Base-by-base conservation (phyloP, 371 early-diverging fungal genomes). In the Apophysomyces ossiformis region DNA sequence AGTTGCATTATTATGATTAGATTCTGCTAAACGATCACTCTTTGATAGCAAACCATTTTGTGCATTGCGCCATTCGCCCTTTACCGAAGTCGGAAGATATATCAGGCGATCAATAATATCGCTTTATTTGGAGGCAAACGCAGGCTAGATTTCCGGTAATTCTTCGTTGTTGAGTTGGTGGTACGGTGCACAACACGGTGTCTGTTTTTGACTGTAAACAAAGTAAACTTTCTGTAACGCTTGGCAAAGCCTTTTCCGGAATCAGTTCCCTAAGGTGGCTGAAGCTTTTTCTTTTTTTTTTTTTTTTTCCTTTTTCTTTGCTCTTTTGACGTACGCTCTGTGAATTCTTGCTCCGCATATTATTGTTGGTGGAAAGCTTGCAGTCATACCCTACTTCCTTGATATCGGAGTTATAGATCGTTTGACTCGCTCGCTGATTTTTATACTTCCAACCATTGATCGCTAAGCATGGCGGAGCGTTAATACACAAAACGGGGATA, bases 1-100 rank as follows among this genome's bases (percentile, higher is more conserved):
- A 12, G 44, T 67, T 8, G 66, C 70, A 0, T 35, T 73, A 18
- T 45, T 73, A 32, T 69, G 58, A 64, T 54, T 7, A 41, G 37
- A 18, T 26, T 5, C 1, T 12, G 6, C 13, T 16, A 18, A 7
- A 11, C 5, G 47, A n/a, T 5, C 18, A 45, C 37, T 54, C n/a
- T 66, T 46, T 50, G 32, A 26, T 26, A 26, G 32, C 32, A 26
- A 26, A 26, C 32, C 32, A 26, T 47, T 44, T 39, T 57, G 13
- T 18, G 13, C 13, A 58, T 68, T 50, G 68, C 60, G 16, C n/a
- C 16, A 47, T 47, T 47, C n/a, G 11, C 16, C 16, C n/a, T 18
- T 18, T 7, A 7, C 47, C 7, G 47, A 47, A 47, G 18, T 41
- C 47, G 47, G 47, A 47, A 47, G 47, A 47, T 47, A 16, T 11